A percentile compares a stretch with the other conserved stretches of the same genome.
These are phyloP conservation scores for Xylaria digitata DNA, from an alignment of 2,329 filamentous ascomycete species.

Conservation along the genomic window DNA sequence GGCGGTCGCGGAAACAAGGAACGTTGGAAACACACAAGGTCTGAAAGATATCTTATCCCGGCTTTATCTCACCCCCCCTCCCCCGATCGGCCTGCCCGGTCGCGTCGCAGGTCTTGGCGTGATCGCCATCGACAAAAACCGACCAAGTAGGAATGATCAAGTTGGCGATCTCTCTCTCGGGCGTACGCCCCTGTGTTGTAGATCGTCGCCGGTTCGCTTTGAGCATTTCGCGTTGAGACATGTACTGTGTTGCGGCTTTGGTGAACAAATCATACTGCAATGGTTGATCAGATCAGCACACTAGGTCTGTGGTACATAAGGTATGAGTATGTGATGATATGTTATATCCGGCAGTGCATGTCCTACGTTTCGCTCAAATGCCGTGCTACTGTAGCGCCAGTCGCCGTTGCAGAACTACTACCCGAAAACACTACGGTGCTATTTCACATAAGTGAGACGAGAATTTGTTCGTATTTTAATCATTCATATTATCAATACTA, in stretches of 20 bases:
- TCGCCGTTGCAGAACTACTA: background rate
- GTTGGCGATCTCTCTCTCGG: slow-evolving; percentile 11
- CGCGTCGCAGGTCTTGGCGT: slow-evolving; percentile 26
- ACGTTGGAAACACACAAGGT: slow-evolving; percentile 15
- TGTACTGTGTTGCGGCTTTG: slow-evolving; percentile 10
- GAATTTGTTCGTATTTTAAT: slow-evolving; percentile 18
- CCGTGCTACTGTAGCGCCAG: background rate
- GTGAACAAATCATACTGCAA: background rate
- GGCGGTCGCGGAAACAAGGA: slow-evolving; percentile 13
- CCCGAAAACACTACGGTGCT: background rate
- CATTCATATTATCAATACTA: slow-evolving; percentile 23
- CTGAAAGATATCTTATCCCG: slow-evolving; percentile 9
- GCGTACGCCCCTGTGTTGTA: slow-evolving; percentile 4
- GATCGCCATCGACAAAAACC: background rate
- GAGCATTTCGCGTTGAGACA: slow-evolving; percentile 19
- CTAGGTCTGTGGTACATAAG: background rate
- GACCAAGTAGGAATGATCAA: slow-evolving; percentile 3
- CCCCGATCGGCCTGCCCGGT: slow-evolving; percentile 1
- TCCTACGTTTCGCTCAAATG: background rate
- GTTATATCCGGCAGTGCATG: slow-evolving; percentile 3
- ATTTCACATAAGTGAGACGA: slow-evolving; percentile 16
- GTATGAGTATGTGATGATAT: background rate
- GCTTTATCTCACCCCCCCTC: background rate
- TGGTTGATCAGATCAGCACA: background rate
- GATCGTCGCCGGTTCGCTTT: slow-evolving; percentile 22